These are phyloP conservation scores for Schizonepeta tenuifolia DNA, from an alignment of 257 asterid genomes.

Conservation along the genomic window DNA sequence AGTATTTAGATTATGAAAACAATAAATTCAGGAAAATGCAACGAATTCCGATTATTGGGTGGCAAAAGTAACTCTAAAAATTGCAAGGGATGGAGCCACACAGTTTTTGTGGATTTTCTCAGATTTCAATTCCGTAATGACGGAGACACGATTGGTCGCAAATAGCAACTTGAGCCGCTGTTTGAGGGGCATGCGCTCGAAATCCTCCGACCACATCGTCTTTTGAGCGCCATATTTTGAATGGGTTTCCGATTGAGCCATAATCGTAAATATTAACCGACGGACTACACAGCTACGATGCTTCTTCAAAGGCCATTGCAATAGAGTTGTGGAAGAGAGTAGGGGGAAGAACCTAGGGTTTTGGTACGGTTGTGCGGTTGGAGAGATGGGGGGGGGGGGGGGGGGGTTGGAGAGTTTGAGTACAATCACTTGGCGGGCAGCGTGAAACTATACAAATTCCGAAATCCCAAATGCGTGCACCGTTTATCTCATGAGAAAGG, in stretches of 20 bases:
- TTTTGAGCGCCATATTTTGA: conserved; percentile 28
- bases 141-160: conserved; percentile 38
- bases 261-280: neutral
- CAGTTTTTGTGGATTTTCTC: neutral
- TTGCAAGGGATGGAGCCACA: neutral
- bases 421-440: conserved; percentile 33
- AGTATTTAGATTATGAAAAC: conserved; percentile 12
- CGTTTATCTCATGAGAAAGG: neutral
- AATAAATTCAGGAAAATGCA: neutral
- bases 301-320: neutral
- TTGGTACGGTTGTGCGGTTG: neutral
- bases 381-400: neutral
- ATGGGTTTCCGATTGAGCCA: conserved; percentile 38
- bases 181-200: conserved; percentile 68
- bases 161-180: conserved; percentile 68
- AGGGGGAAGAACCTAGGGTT: conserved; percentile 32
- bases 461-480: neutral
- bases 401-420: too few species aligned
- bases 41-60: neutral
- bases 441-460: conserved; percentile 29
- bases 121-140: conserved; percentile 28
- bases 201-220: conserved; percentile 48
- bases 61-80: neutral
- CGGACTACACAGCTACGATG: conserved; percentile 1
- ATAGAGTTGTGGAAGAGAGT: neutral